phyloP scores from a whole-genome alignment of 805 yeast species.

The Candida nemodendra region DNA sequence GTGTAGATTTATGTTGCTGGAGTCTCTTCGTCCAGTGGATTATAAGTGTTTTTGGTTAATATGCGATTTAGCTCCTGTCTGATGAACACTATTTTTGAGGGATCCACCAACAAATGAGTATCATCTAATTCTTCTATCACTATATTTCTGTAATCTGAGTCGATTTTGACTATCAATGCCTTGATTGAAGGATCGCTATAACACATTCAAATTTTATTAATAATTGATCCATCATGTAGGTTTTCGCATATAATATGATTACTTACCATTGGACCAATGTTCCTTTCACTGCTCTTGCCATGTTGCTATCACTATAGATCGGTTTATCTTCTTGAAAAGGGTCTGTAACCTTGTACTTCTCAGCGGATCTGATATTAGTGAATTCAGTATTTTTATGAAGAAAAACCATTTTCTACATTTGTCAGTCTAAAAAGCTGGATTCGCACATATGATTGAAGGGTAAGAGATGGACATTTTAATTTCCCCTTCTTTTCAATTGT shows the following conservation, averaged over 20 bases:
- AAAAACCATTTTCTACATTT: too few species aligned
- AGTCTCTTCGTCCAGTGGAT: slow-evolving; percentile 67
- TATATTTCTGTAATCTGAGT: slow-evolving; percentile 71
- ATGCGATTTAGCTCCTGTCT: slow-evolving; percentile 74
- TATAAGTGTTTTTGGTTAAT: slow-evolving; percentile 79
- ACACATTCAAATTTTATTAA: too few species aligned
- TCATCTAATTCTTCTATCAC: slow-evolving; percentile 81
- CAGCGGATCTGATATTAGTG: too few species aligned
- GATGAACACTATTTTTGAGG: slow-evolving; percentile 69
- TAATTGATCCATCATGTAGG: slow-evolving; percentile 1
- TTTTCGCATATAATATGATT: neutral
- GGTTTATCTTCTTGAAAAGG: too few species aligned
- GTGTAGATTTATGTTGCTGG: too few species aligned
- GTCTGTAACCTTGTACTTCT: too few species aligned
- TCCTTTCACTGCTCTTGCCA: slow-evolving; percentile 59
- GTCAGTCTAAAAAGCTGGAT: too few species aligned
- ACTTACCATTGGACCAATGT: slow-evolving; percentile 46
- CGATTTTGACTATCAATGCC: slow-evolving; percentile 82
- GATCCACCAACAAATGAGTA: slow-evolving; percentile 81
- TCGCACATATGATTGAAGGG: too few species aligned
- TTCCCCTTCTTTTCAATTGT: too few species aligned
- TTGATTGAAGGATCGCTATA: slow-evolving; percentile 85
- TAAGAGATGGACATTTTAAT: too few species aligned
- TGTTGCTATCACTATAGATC: too few species aligned
- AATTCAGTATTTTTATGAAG: too few species aligned